Base-by-base conservation (phyloP, 345 rosid genomes). In the Melastoma malabathricum region DNA sequence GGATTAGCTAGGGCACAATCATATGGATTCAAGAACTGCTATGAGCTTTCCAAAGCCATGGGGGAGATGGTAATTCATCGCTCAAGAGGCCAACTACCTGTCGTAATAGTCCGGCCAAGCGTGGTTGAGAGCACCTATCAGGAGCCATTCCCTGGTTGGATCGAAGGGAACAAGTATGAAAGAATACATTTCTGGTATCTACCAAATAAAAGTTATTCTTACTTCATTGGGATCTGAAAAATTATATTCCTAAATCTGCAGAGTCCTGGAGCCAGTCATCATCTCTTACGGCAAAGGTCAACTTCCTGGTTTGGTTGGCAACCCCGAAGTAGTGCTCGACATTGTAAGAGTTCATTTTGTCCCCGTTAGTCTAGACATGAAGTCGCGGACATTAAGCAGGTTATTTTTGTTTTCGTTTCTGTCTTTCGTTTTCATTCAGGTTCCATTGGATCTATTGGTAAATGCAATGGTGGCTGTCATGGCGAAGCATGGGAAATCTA, bases 141-240 rank as follows among this genome's bases (percentile, higher is more conserved):
- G 13, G 74, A 73, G 22, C 72, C 78, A 6, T 66, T 62, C 27
- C 67, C 74, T 1, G 69, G 74, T 29, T 60, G 61, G 78, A 66
- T 69, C 18, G 57, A 65, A 59, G 74, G 74, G 18, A 47, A 50
- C 56, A 68, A 49, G 53, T 59, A 22, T 22, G 25, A 22, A 22
- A 22, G 25, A 22, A 22, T 22, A 22, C 2, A 22, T 22, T 22
- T 22, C 25, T 22, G 25, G 25, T 22, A 22, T 22, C 25, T 22
- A 22, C 25, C 2, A 22, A 22, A 22, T 22, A 22, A 22, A 22
- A 22, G 25, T 22, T 22, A 22, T 4, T 22, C 25, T 22, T 22
- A 22, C 25, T 22, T 22, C 25, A 22, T 22, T 22, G 25, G 25
- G 25, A 22, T 22, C 25, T 22, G 25, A 22, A 22, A 22, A 22